These are phyloP conservation scores for Malassezia sp. DNA, from an alignment of 1,284 basidiomycete genomes.

Conservation along the genomic window DNA sequence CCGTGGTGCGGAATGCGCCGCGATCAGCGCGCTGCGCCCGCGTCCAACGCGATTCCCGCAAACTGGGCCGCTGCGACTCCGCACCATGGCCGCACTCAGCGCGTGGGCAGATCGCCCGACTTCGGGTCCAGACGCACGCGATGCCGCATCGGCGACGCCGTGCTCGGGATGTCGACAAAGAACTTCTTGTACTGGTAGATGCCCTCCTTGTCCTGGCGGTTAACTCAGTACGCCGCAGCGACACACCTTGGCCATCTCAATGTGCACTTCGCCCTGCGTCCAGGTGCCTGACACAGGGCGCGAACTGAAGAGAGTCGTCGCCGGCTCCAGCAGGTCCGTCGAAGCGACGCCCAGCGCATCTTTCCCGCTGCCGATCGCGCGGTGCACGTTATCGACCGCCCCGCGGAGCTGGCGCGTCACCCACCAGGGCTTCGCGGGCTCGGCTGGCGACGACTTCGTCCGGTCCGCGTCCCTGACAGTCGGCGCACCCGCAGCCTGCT, in stretches of 20 bases:
- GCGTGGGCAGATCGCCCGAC: constrained; percentile 17
- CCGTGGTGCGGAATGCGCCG: no score
- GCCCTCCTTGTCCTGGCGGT: constrained; percentile 32
- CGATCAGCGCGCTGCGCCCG: no score
- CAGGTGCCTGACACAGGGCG: no score
- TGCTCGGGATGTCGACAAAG: constrained; percentile 32
- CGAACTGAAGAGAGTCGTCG: no score
- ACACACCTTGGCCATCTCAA: constrained; percentile 35
- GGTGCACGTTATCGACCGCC: neutral
- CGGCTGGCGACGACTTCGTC: no score
- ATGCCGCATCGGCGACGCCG: constrained; percentile 22
- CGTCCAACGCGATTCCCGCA: no score
- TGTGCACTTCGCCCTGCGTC: constrained; percentile 32
- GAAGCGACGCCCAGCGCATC: constrained; percentile 11
- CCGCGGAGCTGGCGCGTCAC: constrained; percentile 11
- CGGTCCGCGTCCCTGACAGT: no score
- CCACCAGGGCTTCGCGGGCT: constrained; percentile 15
- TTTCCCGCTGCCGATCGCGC: constrained; percentile 7
- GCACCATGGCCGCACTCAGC: constrained; percentile 4
- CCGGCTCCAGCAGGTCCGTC: constrained; percentile 4
- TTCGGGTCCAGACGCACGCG: constrained; percentile 26
- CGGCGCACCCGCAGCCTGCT: neutral
- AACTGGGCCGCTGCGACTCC: no score
- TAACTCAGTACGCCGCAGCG: no score
- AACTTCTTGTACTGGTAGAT: constrained; percentile 29